Evolutionary conservation across 1,139 yeast genomes (phyloP).

Genomic region (Yarrowia galli): DNA sequence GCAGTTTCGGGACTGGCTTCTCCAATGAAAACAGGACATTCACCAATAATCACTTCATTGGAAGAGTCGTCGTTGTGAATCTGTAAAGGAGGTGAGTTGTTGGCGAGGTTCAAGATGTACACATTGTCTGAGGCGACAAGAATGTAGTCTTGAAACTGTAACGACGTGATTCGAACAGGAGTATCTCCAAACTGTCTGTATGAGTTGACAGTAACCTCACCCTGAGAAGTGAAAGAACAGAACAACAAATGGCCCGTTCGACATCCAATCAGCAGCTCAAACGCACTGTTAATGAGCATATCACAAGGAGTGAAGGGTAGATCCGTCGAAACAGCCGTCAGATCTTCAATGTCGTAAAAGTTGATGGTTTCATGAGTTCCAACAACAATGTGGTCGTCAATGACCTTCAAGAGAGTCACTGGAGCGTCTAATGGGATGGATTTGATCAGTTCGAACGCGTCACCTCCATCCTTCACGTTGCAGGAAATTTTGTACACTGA

Average conservation of each 20-base stretch:
- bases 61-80: conserved; percentile 5
- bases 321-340: conserved; percentile 11
- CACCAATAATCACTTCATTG: not conserved
- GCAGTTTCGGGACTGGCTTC: conserved; percentile 17
- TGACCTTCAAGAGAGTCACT: conserved; percentile 15
- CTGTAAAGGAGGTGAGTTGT: conserved; percentile 14
- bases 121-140: conserved; percentile 14
- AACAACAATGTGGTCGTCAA: conserved; percentile 18
- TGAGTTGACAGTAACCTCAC: conserved; percentile 12
- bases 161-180: not conserved
- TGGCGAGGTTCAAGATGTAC: conserved; percentile 3
- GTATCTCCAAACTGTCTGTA: conserved; percentile 31
- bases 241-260: conserved; percentile 25
- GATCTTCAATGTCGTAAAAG: conserved; percentile 21
- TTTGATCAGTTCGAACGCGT: conserved; percentile 11
- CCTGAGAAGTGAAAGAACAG: conserved; percentile 2
- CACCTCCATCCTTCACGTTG: not conserved
- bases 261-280: conserved; percentile 18
- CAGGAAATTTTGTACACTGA: not conserved
- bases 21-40: conserved; percentile 29
- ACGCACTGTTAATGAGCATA: conserved; percentile 6
- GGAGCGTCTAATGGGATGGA: conserved; percentile 5
- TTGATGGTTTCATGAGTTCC: conserved; percentile 14
- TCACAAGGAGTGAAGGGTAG: conserved; percentile 22
- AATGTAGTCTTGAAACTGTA: conserved; percentile 22